Evolutionary conservation across 1,284 basidiomycete species (phyloP).

Genomic region (Puccinia hordei): DNA sequence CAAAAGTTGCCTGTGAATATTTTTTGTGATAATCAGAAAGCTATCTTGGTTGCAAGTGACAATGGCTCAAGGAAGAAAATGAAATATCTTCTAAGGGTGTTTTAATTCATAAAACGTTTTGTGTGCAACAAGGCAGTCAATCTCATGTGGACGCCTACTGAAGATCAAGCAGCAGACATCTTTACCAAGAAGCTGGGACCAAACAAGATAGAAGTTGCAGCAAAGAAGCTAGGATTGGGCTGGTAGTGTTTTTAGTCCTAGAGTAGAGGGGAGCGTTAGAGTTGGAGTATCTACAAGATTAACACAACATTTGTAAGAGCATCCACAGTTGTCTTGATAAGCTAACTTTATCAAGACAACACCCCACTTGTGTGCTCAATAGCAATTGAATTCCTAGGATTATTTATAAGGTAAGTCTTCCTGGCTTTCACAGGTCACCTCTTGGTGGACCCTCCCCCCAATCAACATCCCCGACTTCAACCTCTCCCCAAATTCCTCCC

Average conservation of each 20-base stretch:
- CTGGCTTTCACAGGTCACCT: too few species aligned
- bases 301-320: too few species aligned
- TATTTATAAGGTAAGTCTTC: too few species aligned
- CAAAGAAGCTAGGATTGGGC: not conserved
- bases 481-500: too few species aligned
- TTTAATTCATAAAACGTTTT: not conserved
- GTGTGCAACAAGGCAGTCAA: not conserved
- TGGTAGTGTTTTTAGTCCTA: not conserved
- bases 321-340: too few species aligned
- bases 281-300: too few species aligned
- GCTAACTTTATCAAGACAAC: too few species aligned
- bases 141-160: not conserved
- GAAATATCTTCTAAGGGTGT: not conserved
- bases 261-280: not conserved
- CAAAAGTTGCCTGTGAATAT: not conserved
- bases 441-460: too few species aligned
- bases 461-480: too few species aligned
- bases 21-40: not conserved
- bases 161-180: not conserved
- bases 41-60: not conserved
- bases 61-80: not conserved
- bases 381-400: too few species aligned
- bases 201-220: not conserved
- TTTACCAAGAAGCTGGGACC: not conserved
- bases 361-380: too few species aligned